Conservation (phyloP, 768 basidiomycete species). For the Collybia nuda region DNA sequence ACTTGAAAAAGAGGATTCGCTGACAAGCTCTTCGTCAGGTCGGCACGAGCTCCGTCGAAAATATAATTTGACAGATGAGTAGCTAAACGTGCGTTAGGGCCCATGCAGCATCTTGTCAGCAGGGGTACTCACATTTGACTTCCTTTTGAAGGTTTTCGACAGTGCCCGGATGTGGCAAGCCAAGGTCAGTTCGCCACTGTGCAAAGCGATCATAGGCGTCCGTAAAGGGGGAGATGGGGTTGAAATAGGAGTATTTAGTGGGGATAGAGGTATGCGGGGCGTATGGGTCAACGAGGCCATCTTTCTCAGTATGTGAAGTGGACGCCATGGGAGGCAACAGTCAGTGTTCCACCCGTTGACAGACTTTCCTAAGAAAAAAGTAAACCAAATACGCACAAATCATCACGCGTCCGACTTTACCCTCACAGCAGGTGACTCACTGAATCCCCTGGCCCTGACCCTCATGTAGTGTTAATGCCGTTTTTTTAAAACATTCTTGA, state of each 20-base stretch:
- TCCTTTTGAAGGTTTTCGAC: slow-evolving; percentile 93
- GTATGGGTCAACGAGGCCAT: slow-evolving; percentile 35
- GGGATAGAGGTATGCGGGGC: slow-evolving; percentile 31
- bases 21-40: slow-evolving; percentile 91
- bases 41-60: slow-evolving; percentile 96
- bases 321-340: slow-evolving; percentile 41
- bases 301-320: slow-evolving; percentile 40
- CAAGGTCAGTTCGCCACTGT: slow-evolving; percentile 79
- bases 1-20: slow-evolving; percentile 97
- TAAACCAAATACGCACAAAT: slow-evolving; percentile 34
- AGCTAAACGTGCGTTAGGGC: slow-evolving; percentile 39
- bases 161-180: slow-evolving; percentile 88
- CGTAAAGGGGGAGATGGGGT: slow-evolving; percentile 57
- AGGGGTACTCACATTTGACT: slow-evolving; percentile 67
- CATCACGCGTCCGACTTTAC: slow-evolving; percentile 9
- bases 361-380: slow-evolving; percentile 30
- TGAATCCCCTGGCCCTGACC: background rate
- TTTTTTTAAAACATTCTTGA: too few species aligned
- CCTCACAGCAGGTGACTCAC: background rate
- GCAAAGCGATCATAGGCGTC: slow-evolving; percentile 73
- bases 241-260: slow-evolving; percentile 35
- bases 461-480: too few species aligned
- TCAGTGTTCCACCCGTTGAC: slow-evolving; percentile 25
- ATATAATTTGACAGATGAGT: slow-evolving; percentile 93
- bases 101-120: too few species aligned